Evolutionary conservation across 73 alveolate species (phyloP), one percentile per base, ranked within the genome.

Genomic region (Paramecium primaurelia): DNA sequence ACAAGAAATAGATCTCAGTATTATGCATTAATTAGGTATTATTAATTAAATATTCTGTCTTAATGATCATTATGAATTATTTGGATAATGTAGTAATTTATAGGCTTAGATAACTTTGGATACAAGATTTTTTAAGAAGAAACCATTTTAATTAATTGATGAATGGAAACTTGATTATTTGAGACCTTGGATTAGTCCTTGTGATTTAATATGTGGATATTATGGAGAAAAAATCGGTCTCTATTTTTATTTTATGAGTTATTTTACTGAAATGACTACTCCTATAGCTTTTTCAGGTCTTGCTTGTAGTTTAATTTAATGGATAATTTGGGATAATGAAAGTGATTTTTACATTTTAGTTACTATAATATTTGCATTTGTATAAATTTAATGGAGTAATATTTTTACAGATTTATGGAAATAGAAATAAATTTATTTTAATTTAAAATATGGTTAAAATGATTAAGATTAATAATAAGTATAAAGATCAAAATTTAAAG

Each of bases 291-390:
- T 75, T 75, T n/a, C 49, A 37, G 88, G 88, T 32, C 49, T 75
- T 32, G 49, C 49, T 32, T 75, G 58, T 36, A 75, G 59, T 18
- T 75, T 75, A 38, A 34, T 75, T 37, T 75, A 75, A 75, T 30
- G 58, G 64, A 37, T 75, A 14, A 75, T 75, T 9, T 75, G 88
- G 88, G 88, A 75, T 75, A 37, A 75, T 75, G 88, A 75, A 5
- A 40, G 49, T 36, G 34, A 30, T 9, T 22, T 37, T 3, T 75
- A 75, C 16, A 45, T 75, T 9, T 32, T 75, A 12, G n/a, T 75
- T 75, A 75, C 88, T 34, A 40, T 75, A 16, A 75, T 37, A 32
- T 75, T 75, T 40, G 28, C 88, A 6, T 34, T 34, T 34, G 64
- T 75, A 4, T 38, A 75, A 40, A 40, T 37, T 22, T 38, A 75